phyloP scores from a whole-genome alignment of 2,329 filamentous ascomycete species.

The Tolypocladium amazonense region DNA sequence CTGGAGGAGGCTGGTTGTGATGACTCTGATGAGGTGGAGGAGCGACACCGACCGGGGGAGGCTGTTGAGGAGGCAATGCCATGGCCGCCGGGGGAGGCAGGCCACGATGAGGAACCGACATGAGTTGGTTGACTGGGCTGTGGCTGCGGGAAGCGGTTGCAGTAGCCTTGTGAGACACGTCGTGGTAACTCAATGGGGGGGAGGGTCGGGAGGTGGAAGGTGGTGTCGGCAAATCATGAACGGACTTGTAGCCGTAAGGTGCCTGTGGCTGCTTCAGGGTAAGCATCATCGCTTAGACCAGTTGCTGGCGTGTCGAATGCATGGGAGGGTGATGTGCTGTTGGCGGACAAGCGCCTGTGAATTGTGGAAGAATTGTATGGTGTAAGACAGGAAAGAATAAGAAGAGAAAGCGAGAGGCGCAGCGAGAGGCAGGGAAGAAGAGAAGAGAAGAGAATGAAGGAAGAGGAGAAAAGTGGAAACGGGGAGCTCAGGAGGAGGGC shows the following conservation, averaged over 20 bases:
- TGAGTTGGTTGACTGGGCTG: constrained; percentile 42
- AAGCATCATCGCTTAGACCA: constrained; percentile 41
- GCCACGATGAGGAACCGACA: constrained; percentile 61
- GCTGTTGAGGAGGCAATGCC: constrained; percentile 42
- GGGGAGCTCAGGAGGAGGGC: constrained; percentile 5
- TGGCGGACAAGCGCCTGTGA: neutral
- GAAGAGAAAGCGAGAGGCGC: neutral
- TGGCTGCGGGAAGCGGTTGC: constrained; percentile 29
- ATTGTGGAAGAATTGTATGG: neutral
- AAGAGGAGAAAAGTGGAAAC: constrained; percentile 6
- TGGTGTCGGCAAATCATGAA: constrained; percentile 52
- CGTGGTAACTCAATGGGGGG: constrained; percentile 40
- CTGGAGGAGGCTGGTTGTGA: constrained; percentile 11
- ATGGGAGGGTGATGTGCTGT: constrained; percentile 11
- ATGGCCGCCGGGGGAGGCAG: constrained; percentile 59
- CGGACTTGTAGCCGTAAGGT: constrained; percentile 47
- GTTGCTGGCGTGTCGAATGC: constrained; percentile 14
- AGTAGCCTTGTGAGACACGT: constrained; percentile 30
- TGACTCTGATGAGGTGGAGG: constrained; percentile 15
- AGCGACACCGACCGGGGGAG: constrained; percentile 16
- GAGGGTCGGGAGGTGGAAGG: constrained; percentile 44
- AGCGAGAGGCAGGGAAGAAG: constrained; percentile 4
- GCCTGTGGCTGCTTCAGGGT: constrained; percentile 49
- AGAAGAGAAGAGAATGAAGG: constrained; percentile 7
- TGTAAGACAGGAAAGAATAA: neutral